phyloP scores from a whole-genome alignment of 257 asterid species.

The Jaltomata sinuosa region DNA sequence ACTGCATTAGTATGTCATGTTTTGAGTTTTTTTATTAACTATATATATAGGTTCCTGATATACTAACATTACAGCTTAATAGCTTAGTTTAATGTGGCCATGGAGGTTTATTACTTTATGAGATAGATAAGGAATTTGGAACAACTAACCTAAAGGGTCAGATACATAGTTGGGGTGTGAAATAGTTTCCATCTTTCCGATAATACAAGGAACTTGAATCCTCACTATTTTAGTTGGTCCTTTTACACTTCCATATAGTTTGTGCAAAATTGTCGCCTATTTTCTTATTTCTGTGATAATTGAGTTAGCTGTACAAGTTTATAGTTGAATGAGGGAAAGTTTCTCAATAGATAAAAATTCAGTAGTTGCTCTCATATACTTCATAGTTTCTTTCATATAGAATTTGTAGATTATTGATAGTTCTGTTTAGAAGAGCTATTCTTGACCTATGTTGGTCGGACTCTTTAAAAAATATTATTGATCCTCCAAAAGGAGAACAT shows the following conservation, averaged over 20 bases:
- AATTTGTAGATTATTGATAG: neutral
- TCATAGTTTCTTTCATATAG: neutral
- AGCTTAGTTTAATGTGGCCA: too few species aligned
- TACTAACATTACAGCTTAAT: too few species aligned
- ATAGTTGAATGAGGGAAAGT: neutral
- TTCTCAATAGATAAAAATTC: neutral
- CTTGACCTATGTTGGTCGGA: neutral
- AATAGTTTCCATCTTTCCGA: neutral
- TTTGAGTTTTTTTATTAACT: too few species aligned
- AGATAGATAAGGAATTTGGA: too few species aligned
- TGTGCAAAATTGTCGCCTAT: neutral
- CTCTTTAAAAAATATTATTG: neutral
- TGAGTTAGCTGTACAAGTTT: neutral
- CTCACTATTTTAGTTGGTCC: neutral
- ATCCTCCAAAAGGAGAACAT: neutral
- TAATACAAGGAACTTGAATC: neutral
- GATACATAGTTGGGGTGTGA: neutral
- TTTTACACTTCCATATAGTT: neutral
- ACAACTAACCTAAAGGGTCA: too few species aligned
- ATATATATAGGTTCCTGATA: too few species aligned
- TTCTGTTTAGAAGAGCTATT: neutral
- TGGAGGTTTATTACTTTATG: too few species aligned
- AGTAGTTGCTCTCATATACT: neutral
- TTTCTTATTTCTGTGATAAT: neutral
- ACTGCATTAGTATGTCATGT: too few species aligned